phyloP scores from a whole-genome alignment of 192 early-diverging fungal genomes.

The Rhizoclosmatium sp. region DNA sequence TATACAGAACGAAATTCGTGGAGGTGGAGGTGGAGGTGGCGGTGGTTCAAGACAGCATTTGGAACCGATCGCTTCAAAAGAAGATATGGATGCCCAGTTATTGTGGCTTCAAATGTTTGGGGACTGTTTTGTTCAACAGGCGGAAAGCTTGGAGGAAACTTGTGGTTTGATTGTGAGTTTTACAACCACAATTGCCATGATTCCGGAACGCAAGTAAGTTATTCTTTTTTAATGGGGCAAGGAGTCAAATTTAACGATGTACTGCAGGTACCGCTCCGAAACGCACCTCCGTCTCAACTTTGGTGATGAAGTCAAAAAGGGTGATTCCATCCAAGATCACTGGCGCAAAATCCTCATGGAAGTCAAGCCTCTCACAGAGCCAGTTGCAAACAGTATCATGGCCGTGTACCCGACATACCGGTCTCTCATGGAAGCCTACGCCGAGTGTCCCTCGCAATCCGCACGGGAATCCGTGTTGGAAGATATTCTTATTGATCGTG shows the following conservation, averaged over 20 bases:
- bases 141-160: slow-evolving; percentile 22
- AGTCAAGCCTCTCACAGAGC: slow-evolving; percentile 28
- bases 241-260: background rate
- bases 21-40: background rate
- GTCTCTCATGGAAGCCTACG: slow-evolving; percentile 23
- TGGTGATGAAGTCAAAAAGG: slow-evolving; percentile 41
- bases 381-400: slow-evolving; percentile 32
- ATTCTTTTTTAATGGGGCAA: background rate
- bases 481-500: slow-evolving; percentile 19
- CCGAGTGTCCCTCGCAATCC: background rate
- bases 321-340: slow-evolving; percentile 17
- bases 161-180: slow-evolving; percentile 17
- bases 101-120: slow-evolving; percentile 41
- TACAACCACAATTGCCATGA: slow-evolving; percentile 34
- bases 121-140: slow-evolving; percentile 30
- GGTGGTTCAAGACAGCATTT: background rate
- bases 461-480: slow-evolving; percentile 25
- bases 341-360: slow-evolving; percentile 39
- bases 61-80: slow-evolving; percentile 16
- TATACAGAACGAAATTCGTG: slow-evolving; percentile 5
- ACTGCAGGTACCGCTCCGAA: slow-evolving; percentile 30
- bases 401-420: slow-evolving; percentile 29
- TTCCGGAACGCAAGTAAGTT: slow-evolving; percentile 33
- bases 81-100: slow-evolving; percentile 29
- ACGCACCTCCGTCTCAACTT: slow-evolving; percentile 27